Percentiles rank a stretch among this genome's conserved stretches.
Conservation (phyloP, 768 basidiomycete genomes). For the Phanerochaete carnosa region DNA sequence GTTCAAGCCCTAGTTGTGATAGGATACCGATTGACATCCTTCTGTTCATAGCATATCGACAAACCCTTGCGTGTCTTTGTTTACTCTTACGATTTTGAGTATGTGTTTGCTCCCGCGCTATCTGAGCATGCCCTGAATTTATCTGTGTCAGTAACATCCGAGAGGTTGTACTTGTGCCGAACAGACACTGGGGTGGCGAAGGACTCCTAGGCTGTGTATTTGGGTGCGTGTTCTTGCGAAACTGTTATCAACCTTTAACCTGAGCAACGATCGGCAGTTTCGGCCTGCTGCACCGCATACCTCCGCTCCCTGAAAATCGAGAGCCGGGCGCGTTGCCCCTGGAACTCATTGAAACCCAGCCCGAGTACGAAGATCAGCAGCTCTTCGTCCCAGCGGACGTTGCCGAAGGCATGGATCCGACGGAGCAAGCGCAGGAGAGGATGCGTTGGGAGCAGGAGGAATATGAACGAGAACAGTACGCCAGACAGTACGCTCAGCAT, state of each 20-base stretch:
- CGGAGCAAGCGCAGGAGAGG: slow-evolving; percentile 20
- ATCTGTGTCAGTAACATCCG: slow-evolving; percentile 64
- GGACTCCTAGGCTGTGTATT: slow-evolving; percentile 95
- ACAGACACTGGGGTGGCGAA: slow-evolving; percentile 96
- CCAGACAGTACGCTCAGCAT: slow-evolving; percentile 18
- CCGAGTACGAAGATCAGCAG: slow-evolving; percentile 59
- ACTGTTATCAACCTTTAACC: neutral
- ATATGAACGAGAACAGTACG: slow-evolving; percentile 28
- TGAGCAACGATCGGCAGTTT: slow-evolving; percentile 46
- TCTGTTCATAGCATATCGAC: slow-evolving; percentile 72
- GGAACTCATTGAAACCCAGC: slow-evolving; percentile 45
- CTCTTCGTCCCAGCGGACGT: slow-evolving; percentile 78
- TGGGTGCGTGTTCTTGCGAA: slow-evolving; percentile 53
- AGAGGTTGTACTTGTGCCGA: slow-evolving; percentile 93
- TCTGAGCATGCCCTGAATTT: neutral
- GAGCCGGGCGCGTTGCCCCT: slow-evolving; percentile 54
- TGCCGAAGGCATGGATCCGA: slow-evolving; percentile 40
- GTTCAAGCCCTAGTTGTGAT: slow-evolving; percentile 24
- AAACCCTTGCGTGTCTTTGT: slow-evolving; percentile 93
- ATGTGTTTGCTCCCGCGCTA: slow-evolving; percentile 24
- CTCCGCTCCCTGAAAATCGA: slow-evolving; percentile 64
- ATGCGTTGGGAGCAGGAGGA: slow-evolving; percentile 23
- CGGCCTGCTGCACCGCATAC: slow-evolving; percentile 91
- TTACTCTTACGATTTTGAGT: slow-evolving; percentile 97
- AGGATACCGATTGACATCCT: neutral